These are phyloP conservation scores for Alternaria metachromatica DNA, from an alignment of 2,329 filamentous ascomycete species.

Conservation along the genomic window DNA sequence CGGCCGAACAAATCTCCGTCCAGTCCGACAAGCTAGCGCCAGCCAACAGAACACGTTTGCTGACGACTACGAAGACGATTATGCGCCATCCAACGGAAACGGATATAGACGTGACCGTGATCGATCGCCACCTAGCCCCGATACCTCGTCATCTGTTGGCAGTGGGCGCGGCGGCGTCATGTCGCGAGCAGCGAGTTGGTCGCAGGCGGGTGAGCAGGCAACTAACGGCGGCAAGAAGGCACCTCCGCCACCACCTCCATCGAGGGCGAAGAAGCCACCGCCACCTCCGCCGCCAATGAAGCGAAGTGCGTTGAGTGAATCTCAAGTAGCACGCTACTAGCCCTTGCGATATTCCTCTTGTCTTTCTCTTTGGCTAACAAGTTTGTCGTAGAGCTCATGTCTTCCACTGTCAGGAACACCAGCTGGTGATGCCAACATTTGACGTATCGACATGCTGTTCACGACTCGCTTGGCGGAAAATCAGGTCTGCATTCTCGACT, in stretches of 20 bases:
- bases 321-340: constrained; percentile 47
- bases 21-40: constrained; percentile 43
- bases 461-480: constrained; percentile 1
- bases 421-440: constrained; percentile 16
- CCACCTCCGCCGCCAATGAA: constrained; percentile 71
- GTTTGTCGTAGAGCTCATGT: constrained; percentile 22
- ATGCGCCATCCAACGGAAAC: constrained; percentile 31
- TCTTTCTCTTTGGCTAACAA: constrained; percentile 19
- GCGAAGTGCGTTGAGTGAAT: constrained; percentile 58
- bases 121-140: constrained; percentile 60
- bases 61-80: constrained; percentile 48
- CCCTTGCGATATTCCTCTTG: not conserved
- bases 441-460: not conserved
- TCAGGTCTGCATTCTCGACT: constrained; percentile 13
- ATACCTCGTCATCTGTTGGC: constrained; percentile 46
- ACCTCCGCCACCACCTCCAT: constrained; percentile 64
- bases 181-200: constrained; percentile 60
- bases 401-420: constrained; percentile 17
- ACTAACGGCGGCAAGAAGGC: constrained; percentile 57
- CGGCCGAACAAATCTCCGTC: constrained; percentile 56
- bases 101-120: constrained; percentile 52
- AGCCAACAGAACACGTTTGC: constrained; percentile 41
- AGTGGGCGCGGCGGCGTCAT: constrained; percentile 56
- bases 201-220: constrained; percentile 35
- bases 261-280: constrained; percentile 69